phyloP scores from a whole-genome alignment of 495 filamentous ascomycete species.

The Cudoniella acicularis region DNA sequence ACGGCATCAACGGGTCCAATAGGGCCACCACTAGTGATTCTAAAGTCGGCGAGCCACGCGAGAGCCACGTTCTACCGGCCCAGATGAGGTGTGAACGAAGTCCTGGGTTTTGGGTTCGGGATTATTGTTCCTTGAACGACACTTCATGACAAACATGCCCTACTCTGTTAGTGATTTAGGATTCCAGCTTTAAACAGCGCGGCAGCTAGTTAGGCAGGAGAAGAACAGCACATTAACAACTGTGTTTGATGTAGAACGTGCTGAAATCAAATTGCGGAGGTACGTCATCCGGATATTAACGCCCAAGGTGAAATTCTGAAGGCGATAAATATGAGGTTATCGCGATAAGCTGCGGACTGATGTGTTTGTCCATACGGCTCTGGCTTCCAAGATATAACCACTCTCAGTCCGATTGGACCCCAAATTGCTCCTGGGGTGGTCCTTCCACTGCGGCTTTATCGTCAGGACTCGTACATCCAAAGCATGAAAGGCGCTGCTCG shows the following conservation, averaged over 20 bases:
- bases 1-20: background rate
- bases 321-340: too few species aligned
- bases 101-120: too few species aligned
- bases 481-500: background rate
- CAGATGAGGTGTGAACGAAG: too few species aligned
- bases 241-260: background rate
- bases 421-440: background rate
- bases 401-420: background rate
- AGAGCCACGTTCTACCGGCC: background rate
- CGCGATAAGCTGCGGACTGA: too few species aligned
- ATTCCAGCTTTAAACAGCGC: background rate
- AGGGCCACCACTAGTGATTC: background rate
- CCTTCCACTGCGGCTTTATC: background rate
- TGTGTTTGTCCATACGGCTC: too few species aligned
- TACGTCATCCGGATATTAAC: background rate
- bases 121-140: too few species aligned
- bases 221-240: background rate
- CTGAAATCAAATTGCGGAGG: background rate
- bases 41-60: background rate
- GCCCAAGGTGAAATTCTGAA: too few species aligned
- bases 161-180: background rate
- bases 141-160: too few species aligned
- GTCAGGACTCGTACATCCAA: background rate
- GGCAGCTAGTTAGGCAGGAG: background rate
- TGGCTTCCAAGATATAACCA: background rate